Conservation (phyloP, 345 rosid species). For the Heritiera littoralis region DNA sequence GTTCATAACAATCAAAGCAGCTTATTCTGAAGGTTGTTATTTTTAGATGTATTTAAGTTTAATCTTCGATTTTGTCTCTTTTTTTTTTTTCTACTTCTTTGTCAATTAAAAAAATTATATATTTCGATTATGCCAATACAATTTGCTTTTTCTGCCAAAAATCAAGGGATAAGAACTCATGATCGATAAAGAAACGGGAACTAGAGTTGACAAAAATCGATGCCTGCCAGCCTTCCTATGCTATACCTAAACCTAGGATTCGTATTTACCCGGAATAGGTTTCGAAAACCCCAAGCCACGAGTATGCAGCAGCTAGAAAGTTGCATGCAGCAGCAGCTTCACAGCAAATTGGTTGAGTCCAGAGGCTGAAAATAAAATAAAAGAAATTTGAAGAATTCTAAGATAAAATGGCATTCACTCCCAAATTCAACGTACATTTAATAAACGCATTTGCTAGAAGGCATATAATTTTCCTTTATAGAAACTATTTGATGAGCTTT, state of each 20-base stretch:
- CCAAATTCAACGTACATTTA: not conserved
- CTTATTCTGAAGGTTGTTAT: too few relatives aligned
- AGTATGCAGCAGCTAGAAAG: too few relatives aligned
- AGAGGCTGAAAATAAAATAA: not conserved
- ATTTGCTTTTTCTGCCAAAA: too few relatives aligned
- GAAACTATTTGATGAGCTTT: not conserved
- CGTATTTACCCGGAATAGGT: not conserved
- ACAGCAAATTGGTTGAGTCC: not conserved
- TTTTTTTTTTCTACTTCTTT: too few relatives aligned
- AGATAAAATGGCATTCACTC: not conserved
- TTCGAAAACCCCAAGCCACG: constrained; percentile 8
- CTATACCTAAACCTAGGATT: not conserved
- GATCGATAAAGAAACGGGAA: not conserved
- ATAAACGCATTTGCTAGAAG: not conserved
- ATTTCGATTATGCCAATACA: not conserved
- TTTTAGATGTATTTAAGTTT: too few relatives aligned
- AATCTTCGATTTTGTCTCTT: too few relatives aligned
- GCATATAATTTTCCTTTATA: not conserved
- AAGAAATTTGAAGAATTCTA: too few relatives aligned
- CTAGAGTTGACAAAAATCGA: constrained; percentile 13
- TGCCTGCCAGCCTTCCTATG: not conserved
- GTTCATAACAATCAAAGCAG: too few relatives aligned
- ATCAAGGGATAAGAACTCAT: constrained; percentile 8
- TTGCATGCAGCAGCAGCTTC: not conserved
- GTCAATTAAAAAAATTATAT: too few relatives aligned